These are phyloP conservation scores for Prunus yedoensis DNA, from an alignment of 331 rosid genomes.

Conservation along the genomic window DNA sequence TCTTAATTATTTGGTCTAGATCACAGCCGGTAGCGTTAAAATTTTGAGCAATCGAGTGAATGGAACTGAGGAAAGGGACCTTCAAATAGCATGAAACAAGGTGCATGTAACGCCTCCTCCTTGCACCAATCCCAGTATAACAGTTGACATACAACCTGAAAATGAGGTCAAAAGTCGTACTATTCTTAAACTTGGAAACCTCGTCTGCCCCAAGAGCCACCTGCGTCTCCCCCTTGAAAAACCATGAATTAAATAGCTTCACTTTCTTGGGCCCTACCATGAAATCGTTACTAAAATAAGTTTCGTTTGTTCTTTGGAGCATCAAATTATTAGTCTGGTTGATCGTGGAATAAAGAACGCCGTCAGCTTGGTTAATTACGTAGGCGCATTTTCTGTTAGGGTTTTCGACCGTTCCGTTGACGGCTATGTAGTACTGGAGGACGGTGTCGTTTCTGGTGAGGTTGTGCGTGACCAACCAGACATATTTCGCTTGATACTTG, in stretches of 20 bases:
- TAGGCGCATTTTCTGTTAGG: background rate
- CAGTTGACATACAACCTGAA: background rate
- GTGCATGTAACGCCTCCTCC: background rate
- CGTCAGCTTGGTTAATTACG: background rate
- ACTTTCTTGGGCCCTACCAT: background rate
- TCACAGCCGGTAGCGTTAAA: background rate
- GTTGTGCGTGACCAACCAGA: background rate
- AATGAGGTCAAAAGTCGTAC: background rate
- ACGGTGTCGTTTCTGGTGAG: background rate
- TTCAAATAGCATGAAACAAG: slow-evolving; percentile 1
- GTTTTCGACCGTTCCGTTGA: background rate
- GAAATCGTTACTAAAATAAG: background rate
- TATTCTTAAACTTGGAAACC: background rate
- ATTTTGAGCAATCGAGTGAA: no score
- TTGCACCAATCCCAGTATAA: background rate
- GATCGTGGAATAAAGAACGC: background rate
- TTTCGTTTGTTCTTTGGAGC: no score
- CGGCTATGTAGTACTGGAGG: background rate
- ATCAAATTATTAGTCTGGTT: background rate
- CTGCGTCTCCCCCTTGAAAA: background rate
- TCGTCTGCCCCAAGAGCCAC: background rate
- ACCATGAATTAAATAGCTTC: no score
- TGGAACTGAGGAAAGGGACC: background rate
- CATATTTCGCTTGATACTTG: background rate
- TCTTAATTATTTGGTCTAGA: background rate